Base-by-base conservation (phyloP, 2,329 filamentous ascomycete species). In the Monosporascus sp. region DNA sequence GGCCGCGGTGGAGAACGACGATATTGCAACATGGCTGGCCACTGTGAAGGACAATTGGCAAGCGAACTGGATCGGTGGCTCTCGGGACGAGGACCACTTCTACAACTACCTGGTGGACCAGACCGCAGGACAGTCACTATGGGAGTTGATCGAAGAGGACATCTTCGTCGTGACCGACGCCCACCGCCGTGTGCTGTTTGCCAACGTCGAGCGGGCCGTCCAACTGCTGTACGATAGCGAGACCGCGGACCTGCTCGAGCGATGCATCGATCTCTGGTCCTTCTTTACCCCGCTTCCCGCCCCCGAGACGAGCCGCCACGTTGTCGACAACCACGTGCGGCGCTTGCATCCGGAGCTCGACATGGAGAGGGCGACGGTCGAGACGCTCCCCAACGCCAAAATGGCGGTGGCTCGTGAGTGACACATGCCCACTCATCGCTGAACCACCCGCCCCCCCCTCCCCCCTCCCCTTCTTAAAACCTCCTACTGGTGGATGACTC, bases 21-120 rank as follows among this genome's bases (percentile, higher is more conserved):
- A 53, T 1, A 14, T 45, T 8, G 43, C 43, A 20, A 14, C 8
- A 3, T 45, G 50, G 14, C 24, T 53, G 34, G n/a, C 8, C 4
- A 43, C 11, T 17, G 20, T 53, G 34, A 50, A 50, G 48, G 40
- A 50, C 8, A 50, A 53, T 34, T 53, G 48, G 48, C 48, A 44
- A 31, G 19, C 17, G 7, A 31, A 26, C 9, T 50, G 47, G 47
- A 20, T 36, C 24, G 45, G 31, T 17, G 43, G 20, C 7, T 14
- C 43, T 17, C 8, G 17, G 16, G 48, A 47, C 17, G 19, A n/a
- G 8, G 52, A 54, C 36, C 48, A 19, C 17, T 54, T 54, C 17
- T 17, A 45, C 20, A 20, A 24, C 6, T 45, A 45, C 20, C 43
- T 45, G 5, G 43, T 17, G 5, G 43, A 45, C 43, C 16, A 45